Evolutionary conservation across 2,329 filamentous ascomycete species (phyloP).

Genomic region (Cladosporium halotolerans): DNA sequence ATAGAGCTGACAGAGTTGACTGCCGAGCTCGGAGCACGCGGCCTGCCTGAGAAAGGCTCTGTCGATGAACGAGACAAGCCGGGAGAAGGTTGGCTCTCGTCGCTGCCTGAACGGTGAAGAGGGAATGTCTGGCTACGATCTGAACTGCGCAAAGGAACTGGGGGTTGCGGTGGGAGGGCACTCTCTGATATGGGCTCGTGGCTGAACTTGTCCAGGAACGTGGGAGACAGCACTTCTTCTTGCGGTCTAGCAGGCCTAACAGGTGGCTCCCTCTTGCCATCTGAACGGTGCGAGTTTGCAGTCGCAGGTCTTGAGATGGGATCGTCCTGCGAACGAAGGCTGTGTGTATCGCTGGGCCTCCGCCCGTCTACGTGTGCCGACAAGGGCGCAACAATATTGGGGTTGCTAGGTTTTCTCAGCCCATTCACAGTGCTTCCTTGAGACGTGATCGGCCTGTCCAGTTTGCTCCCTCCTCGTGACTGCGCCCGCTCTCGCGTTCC

Average conservation of each 20-base stretch:
- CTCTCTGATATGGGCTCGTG: conserved; percentile 17
- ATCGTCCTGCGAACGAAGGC: background rate
- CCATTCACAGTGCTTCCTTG: conserved; percentile 3
- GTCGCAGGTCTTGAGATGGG: background rate
- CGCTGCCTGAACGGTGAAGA: background rate
- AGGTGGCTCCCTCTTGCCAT: conserved; percentile 19
- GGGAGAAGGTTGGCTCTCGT: background rate
- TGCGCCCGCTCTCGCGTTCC: conserved; percentile 23
- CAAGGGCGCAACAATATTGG: background rate
- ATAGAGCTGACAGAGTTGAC: background rate
- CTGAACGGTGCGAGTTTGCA: conserved; percentile 1
- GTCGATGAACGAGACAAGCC: conserved; percentile 7
- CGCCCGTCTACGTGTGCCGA: background rate
- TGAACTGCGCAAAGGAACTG: conserved; percentile 13
- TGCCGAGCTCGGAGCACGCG: background rate
- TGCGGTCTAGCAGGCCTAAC: conserved; percentile 26
- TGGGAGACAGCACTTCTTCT: conserved; percentile 23
- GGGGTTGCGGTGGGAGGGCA: conserved; percentile 9
- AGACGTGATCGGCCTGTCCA: conserved; percentile 14
- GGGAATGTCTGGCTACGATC: conserved; percentile 20
- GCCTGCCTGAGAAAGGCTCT: conserved; percentile 1
- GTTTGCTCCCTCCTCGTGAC: conserved; percentile 20
- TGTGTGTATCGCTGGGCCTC: conserved; percentile 1
- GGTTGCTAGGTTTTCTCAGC: conserved; percentile 7
- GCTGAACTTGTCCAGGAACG: conserved; percentile 24